Conservation (phyloP, 83 land plant species). For the Picea abies region DNA sequence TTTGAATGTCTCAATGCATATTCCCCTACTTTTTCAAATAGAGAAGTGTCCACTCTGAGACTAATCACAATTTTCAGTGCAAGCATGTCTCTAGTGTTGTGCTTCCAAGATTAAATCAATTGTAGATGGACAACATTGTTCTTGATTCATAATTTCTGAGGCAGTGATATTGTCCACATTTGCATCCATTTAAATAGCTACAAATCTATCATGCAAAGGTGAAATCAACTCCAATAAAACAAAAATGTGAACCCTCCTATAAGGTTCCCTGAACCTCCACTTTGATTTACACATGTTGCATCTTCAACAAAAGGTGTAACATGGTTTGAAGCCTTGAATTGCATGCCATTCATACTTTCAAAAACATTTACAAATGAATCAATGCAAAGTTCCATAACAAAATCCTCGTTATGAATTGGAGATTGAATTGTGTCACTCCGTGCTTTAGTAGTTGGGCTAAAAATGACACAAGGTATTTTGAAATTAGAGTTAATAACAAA, state of each 20-base stretch:
- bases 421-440: background rate
- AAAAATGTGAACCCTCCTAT: background rate
- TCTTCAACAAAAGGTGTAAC: background rate
- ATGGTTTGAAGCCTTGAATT: background rate
- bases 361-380: constrained; percentile 13
- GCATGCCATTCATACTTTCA: background rate
- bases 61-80: background rate
- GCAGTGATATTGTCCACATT: no score
- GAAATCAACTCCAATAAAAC: background rate
- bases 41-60: background rate
- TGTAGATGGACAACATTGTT: background rate
- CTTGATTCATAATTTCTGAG: no score
- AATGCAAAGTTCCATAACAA: background rate
- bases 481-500: background rate
- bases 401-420: background rate
- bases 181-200: background rate
- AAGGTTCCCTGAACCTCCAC: background rate
- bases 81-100: background rate
- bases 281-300: background rate
- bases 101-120: background rate
- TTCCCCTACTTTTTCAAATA: background rate
- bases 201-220: background rate
- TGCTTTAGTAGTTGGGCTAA: no score
- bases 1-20: background rate
- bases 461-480: background rate